Evolutionary conservation across 305 asterid species (phyloP).

Genomic region (Fraxinus sp.): DNA sequence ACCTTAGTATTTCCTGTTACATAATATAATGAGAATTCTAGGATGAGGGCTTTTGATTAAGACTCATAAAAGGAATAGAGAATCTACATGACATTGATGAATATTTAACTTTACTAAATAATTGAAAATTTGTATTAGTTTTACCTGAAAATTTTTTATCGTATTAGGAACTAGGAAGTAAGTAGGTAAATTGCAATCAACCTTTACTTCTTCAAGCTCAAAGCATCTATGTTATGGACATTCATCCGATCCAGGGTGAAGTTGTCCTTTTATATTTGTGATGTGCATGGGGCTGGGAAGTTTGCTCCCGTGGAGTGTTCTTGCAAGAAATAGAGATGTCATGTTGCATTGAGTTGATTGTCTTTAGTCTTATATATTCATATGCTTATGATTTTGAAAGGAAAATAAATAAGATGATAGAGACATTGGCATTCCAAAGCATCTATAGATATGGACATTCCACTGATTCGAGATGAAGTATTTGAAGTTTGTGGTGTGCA

Average conservation of each 20-base stretch:
- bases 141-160: too few relatives aligned
- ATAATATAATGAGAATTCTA: neutral
- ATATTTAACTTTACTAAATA: too few relatives aligned
- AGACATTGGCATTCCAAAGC: neutral
- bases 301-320: neutral
- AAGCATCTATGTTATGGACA: neutral
- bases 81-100: neutral
- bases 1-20: neutral
- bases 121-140: too few relatives aligned
- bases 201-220: neutral
- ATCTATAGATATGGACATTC: neutral
- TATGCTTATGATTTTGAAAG: neutral
- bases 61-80: neutral
- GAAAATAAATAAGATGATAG: neutral
- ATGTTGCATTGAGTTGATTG: neutral
- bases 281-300: neutral
- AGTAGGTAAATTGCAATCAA: too few relatives aligned
- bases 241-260: neutral
- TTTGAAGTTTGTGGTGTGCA: too few relatives aligned
- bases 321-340: neutral
- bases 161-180: too few relatives aligned
- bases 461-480: neutral
- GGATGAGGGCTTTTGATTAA: neutral
- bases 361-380: neutral
- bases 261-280: neutral